Conservation (phyloP, 768 basidiomycete species). For the Agaricus blazei region DNA sequence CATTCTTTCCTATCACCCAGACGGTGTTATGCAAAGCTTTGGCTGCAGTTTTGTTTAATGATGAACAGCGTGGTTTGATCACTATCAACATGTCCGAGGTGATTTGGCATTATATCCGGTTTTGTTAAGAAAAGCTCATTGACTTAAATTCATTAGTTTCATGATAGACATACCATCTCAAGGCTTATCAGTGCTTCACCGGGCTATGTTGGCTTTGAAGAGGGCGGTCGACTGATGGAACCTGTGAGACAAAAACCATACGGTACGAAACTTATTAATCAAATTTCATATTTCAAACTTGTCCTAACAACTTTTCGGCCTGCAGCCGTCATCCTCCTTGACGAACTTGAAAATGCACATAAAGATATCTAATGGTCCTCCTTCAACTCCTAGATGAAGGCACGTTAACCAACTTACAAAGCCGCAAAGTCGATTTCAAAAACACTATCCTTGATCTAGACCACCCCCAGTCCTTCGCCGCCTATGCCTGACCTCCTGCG, state of each 20-base stretch:
- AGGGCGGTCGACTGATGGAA: conserved; percentile 88
- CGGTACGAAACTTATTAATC: no score
- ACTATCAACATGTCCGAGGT: conserved; percentile 94
- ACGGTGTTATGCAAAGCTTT: conserved; percentile 89
- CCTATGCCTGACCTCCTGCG: conserved; percentile 83
- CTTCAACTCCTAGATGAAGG: conserved; percentile 92
- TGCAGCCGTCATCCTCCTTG: conserved; percentile 70
- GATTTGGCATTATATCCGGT: background rate
- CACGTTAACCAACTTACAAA: conserved; percentile 84
- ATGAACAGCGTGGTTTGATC: conserved; percentile 85
- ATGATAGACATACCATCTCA: conserved; percentile 88
- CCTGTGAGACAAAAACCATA: conserved; percentile 89
- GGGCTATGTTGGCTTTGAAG: conserved; percentile 90
- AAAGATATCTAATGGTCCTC: conserved; percentile 88
- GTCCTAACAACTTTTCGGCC: background rate
- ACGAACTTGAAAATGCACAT: conserved; percentile 93
- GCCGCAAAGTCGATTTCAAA: conserved; percentile 90
- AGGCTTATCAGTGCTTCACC: conserved; percentile 89
- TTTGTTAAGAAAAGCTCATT: background rate
- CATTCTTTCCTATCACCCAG: conserved; percentile 27
- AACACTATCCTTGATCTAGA: no score
- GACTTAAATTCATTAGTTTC: no score
- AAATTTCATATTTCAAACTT: background rate
- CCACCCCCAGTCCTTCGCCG: no score
- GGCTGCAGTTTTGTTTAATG: conserved; percentile 85